phyloP scores from a whole-genome alignment of 768 basidiomycete species.

The Suillus americanus region DNA sequence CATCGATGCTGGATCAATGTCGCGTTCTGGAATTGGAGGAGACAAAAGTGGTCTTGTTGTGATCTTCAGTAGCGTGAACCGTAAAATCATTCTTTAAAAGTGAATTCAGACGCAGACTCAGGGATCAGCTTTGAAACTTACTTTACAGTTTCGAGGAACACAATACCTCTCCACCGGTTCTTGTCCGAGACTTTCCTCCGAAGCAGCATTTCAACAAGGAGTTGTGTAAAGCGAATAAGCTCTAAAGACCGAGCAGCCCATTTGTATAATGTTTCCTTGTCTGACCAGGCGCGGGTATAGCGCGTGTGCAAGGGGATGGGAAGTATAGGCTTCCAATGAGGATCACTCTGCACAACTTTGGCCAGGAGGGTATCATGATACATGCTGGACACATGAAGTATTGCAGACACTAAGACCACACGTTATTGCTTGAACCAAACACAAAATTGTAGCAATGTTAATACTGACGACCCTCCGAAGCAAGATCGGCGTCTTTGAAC shows the following conservation, averaged over 20 bases:
- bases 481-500: slow-evolving; percentile 96
- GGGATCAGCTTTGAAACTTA: slow-evolving; percentile 37
- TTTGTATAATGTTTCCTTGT: slow-evolving; percentile 68
- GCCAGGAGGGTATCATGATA: slow-evolving; percentile 94
- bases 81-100: slow-evolving; percentile 63
- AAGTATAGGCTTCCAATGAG: slow-evolving; percentile 73
- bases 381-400: slow-evolving; percentile 83
- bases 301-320: slow-evolving; percentile 79
- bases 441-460: slow-evolving; percentile 13
- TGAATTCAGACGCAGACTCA: slow-evolving; percentile 7
- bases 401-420: slow-evolving; percentile 68
- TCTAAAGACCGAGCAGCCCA: slow-evolving; percentile 76
- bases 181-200: slow-evolving; percentile 65
- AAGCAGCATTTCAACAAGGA: slow-evolving; percentile 88
- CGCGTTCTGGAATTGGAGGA: slow-evolving; percentile 84
- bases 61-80: slow-evolving; percentile 68
- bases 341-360: slow-evolving; percentile 59
- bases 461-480: slow-evolving; percentile 88
- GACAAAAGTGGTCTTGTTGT: slow-evolving; percentile 76
- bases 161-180: slow-evolving; percentile 71
- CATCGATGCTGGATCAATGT: slow-evolving; percentile 74
- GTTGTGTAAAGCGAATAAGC: slow-evolving; percentile 75
- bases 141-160: slow-evolving; percentile 85
- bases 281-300: slow-evolving; percentile 87
- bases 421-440: slow-evolving; percentile 18